These are phyloP conservation scores for Cutaneotrichosporon curvatum DNA, from an alignment of 1,284 basidiomycete genomes.

Conservation along the genomic window DNA sequence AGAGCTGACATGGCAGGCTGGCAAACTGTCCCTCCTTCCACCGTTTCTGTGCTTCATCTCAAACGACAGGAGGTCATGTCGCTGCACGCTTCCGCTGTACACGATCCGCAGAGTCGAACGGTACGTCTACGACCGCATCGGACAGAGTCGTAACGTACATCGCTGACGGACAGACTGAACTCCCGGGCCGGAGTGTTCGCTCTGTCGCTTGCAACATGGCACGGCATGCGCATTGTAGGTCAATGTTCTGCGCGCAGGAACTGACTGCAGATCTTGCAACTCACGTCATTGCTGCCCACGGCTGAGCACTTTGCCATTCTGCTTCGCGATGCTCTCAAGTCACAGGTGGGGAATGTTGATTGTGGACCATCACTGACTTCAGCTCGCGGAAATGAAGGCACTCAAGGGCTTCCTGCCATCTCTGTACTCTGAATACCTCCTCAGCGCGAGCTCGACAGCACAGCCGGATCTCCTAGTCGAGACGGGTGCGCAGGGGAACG, in stretches of 20 bases:
- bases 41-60: conserved; percentile 89
- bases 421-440: conserved; percentile 88
- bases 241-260: neutral
- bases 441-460: conserved; percentile 34
- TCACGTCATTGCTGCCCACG: conserved; percentile 89
- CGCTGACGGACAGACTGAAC: conserved; percentile 52
- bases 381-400: conserved; percentile 84
- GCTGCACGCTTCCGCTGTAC: conserved; percentile 84
- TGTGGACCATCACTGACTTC: conserved; percentile 24
- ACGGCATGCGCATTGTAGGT: conserved; percentile 86
- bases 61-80: conserved; percentile 82
- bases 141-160: neutral
- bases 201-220: conserved; percentile 88
- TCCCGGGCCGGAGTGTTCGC: conserved; percentile 91
- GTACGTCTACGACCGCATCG: conserved; percentile 19
- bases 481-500: conserved; percentile 13
- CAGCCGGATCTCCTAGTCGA: conserved; percentile 1
- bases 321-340: conserved; percentile 81
- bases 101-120: conserved; percentile 93
- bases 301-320: conserved; percentile 90
- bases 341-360: conserved; percentile 51
- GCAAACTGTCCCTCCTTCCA: conserved; percentile 79
- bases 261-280: conserved; percentile 70
- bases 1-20: conserved; percentile 55
- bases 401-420: conserved; percentile 87